These are phyloP conservation scores for Paramecium caudatum DNA, from an alignment of 73 alveolate species.

Conservation along the genomic window DNA sequence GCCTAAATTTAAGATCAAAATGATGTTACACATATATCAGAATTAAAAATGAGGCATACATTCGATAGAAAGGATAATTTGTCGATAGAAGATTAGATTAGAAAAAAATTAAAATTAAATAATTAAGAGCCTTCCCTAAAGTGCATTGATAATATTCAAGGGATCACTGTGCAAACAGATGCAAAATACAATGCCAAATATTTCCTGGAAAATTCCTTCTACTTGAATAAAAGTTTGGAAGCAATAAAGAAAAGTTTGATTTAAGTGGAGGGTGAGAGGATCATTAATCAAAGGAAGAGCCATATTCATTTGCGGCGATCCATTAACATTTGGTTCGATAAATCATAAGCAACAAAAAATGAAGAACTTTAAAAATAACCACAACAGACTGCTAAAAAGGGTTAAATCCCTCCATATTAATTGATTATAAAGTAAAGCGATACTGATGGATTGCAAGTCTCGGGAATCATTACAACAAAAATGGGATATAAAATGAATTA, in stretches of 20 bases:
- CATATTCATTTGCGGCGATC: not conserved
- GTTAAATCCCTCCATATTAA: not conserved
- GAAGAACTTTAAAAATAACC: slow-evolving; percentile 32
- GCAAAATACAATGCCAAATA: slow-evolving; percentile 29
- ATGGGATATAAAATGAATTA: slow-evolving; percentile 36
- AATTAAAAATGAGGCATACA: slow-evolving; percentile 12
- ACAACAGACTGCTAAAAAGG: not conserved
- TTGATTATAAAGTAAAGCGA: not conserved
- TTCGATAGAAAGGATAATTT: slow-evolving; percentile 22
- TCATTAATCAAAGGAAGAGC: not conserved
- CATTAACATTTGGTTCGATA: not conserved
- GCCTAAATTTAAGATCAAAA: not conserved
- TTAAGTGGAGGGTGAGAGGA: not conserved
- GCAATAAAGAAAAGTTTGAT: slow-evolving; percentile 11
- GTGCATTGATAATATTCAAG: not conserved
- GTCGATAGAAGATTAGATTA: not conserved
- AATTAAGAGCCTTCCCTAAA: not conserved
- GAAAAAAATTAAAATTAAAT: slow-evolving; percentile 27
- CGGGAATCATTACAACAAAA: slow-evolving; percentile 33
- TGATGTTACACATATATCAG: not conserved
- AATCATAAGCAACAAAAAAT: not conserved
- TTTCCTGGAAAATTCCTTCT: slow-evolving; percentile 22
- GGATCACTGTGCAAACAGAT: slow-evolving; percentile 43
- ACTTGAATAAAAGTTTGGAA: slow-evolving; percentile 16
- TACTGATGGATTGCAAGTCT: slow-evolving; percentile 43